A percentile compares a stretch with the other conserved stretches of the same genome.
Evolutionary conservation across 108 stramenopile genomes (phyloP).

Genomic region (Stephanodiscus triporus): DNA sequence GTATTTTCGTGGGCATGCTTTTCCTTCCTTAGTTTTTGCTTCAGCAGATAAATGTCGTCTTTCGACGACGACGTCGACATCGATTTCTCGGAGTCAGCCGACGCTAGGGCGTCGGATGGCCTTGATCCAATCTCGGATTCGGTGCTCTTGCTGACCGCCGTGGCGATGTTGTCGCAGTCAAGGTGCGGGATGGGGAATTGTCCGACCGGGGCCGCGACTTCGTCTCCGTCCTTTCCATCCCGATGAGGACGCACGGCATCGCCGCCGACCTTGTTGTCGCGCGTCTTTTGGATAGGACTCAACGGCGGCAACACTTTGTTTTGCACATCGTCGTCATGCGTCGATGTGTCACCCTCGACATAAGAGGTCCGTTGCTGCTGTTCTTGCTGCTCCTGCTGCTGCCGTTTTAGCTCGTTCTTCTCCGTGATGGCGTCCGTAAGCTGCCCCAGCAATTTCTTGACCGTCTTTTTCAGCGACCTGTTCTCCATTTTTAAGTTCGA

Average conservation of each 20-base stretch:
- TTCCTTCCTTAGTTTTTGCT: constrained; percentile 27
- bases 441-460: constrained; percentile 42
- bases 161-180: background rate
- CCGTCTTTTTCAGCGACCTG: constrained; percentile 42
- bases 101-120: background rate
- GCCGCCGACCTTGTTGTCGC: background rate
- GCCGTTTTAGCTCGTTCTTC: constrained; percentile 7
- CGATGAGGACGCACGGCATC: background rate
- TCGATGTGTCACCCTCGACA: background rate
- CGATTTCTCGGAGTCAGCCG: background rate
- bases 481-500: constrained; percentile 31
- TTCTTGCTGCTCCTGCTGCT: background rate
- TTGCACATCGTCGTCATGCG: background rate
- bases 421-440: constrained; percentile 18
- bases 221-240: background rate
- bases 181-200: too few relatives aligned
- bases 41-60: constrained; percentile 8
- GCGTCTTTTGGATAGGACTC: background rate
- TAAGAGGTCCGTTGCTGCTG: background rate
- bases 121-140: background rate
- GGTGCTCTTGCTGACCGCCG: background rate
- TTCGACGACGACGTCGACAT: background rate
- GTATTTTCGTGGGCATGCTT: constrained; percentile 22
- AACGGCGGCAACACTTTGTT: background rate
- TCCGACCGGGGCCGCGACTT: background rate